Percentiles rank a stretch among this genome's conserved stretches.
These are phyloP conservation scores for Russula brevipes DNA, from an alignment of 768 basidiomycete genomes.

Conservation along the genomic window DNA sequence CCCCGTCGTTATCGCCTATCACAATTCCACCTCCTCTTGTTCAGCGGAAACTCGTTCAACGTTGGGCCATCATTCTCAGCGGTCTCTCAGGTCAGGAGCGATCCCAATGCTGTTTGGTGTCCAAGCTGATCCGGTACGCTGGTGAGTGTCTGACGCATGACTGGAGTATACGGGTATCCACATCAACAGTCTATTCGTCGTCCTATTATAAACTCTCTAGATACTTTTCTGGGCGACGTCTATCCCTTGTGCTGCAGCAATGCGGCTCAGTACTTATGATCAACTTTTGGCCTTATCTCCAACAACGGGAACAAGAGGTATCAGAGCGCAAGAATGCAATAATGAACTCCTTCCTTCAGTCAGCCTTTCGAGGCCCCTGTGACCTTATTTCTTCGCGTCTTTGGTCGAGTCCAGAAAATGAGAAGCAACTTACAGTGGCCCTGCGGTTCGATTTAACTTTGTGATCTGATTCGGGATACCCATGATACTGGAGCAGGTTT, in stretches of 20 bases:
- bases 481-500: conserved; percentile 41
- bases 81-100: conserved; percentile 44
- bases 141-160: conserved; percentile 34
- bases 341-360: conserved; percentile 47
- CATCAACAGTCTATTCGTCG: conserved; percentile 53
- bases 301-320: conserved; percentile 44
- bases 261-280: conserved; percentile 39
- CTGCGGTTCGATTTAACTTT: conserved; percentile 42
- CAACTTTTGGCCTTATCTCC: conserved; percentile 72
- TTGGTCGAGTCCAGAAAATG: conserved; percentile 58
- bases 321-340: conserved; percentile 38
- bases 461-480: not conserved
- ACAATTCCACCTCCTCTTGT: conserved; percentile 54
- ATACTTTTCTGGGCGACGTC: conserved; percentile 47
- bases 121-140: conserved; percentile 58
- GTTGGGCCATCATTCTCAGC: conserved; percentile 52
- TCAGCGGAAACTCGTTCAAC: conserved; percentile 50
- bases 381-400: conserved; percentile 41
- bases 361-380: conserved; percentile 31
- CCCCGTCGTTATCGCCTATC: conserved; percentile 37
- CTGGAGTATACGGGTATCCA: not conserved
- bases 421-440: conserved; percentile 51
- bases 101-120: conserved; percentile 45
- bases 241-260: conserved; percentile 36
- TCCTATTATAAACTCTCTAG: conserved; percentile 45